Percentiles rank a stretch among this genome's conserved stretches.
Evolutionary conservation across 2,329 filamentous ascomycete species (phyloP).

Genomic region (Septoria petroselini): DNA sequence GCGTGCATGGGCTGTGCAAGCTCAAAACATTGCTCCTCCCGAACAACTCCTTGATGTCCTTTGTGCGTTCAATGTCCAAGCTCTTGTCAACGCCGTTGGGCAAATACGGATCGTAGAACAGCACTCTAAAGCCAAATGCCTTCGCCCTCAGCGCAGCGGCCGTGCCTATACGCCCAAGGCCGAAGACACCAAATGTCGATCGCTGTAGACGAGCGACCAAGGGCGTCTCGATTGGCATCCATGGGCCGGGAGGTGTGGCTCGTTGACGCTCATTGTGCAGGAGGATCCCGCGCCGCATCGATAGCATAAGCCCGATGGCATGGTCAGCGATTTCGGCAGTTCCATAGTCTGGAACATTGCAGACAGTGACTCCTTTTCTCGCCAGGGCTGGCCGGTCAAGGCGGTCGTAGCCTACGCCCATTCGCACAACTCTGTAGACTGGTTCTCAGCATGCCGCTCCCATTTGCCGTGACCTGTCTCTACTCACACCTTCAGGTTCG

Average conservation of each 20-base stretch:
- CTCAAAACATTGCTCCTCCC: constrained; percentile 58
- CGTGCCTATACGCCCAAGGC: constrained; percentile 35
- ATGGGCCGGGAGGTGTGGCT: constrained; percentile 34
- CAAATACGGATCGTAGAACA: constrained; percentile 38
- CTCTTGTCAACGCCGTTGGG: constrained; percentile 36
- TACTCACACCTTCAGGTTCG: constrained; percentile 35
- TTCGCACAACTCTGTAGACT: constrained; percentile 31
- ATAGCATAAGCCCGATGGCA: constrained; percentile 32
- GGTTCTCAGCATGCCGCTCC: neutral
- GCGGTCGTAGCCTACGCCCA: constrained; percentile 37
- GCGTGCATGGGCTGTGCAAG: constrained; percentile 70
- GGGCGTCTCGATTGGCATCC: constrained; percentile 31
- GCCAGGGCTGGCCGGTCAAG: constrained; percentile 33
- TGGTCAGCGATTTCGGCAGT: constrained; percentile 37
- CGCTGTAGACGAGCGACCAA: constrained; percentile 31
- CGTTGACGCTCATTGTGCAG: constrained; percentile 35
- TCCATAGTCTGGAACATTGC: constrained; percentile 37
- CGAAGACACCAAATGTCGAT: constrained; percentile 34
- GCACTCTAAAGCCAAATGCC: constrained; percentile 34
- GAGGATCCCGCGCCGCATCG: constrained; percentile 33
- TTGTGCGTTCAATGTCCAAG: constrained; percentile 33
- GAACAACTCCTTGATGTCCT: constrained; percentile 37
- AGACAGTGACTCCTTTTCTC: constrained; percentile 29
- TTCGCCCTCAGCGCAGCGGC: constrained; percentile 35
- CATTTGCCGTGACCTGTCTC: neutral